A percentile compares a stretch with the other conserved stretches of the same genome.
phyloP scores from a whole-genome alignment of 768 basidiomycete species.

The Trametes gibbosa region DNA sequence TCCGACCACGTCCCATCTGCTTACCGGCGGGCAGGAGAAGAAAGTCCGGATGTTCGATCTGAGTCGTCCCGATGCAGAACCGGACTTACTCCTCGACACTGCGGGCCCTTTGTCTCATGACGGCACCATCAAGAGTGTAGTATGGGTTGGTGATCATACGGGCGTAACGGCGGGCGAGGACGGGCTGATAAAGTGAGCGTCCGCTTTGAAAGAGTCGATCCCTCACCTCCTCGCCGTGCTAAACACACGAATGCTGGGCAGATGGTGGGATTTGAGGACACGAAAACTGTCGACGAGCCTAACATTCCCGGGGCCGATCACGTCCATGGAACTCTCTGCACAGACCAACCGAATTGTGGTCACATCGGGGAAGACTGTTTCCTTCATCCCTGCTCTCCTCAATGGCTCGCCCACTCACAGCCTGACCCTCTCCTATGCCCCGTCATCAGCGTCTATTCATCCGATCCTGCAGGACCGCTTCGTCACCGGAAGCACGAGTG shows the following conservation, averaged over 20 bases:
- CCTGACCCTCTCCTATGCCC: conserved; percentile 77
- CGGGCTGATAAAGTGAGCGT: conserved; percentile 78
- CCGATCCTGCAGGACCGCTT: conserved; percentile 87
- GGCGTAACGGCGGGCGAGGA: conserved; percentile 93
- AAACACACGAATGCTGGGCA: conserved; percentile 30
- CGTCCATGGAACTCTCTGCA: conserved; percentile 89
- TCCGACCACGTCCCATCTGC: conserved; percentile 60
- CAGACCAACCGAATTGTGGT: conserved; percentile 83
- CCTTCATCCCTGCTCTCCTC: conserved; percentile 80
- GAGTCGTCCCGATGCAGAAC: conserved; percentile 79
- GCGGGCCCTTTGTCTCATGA: conserved; percentile 68
- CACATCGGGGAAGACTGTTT: conserved; percentile 88
- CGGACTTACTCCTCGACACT: conserved; percentile 69
- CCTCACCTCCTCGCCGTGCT: neutral
- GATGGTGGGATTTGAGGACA: conserved; percentile 96
- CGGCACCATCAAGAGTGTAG: conserved; percentile 87
- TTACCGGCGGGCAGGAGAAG: conserved; percentile 97
- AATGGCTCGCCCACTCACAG: conserved; percentile 66
- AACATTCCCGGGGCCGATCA: conserved; percentile 75
- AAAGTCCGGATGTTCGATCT: conserved; percentile 96
- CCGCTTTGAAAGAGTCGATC: neutral
- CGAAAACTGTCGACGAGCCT: conserved; percentile 67
- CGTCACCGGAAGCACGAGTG: conserved; percentile 83
- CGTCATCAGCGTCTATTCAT: conserved; percentile 94
- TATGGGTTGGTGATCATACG: conserved; percentile 87